These are phyloP conservation scores for Pythium graminicola DNA, from an alignment of 352 stramenopile species.

Conservation along the genomic window DNA sequence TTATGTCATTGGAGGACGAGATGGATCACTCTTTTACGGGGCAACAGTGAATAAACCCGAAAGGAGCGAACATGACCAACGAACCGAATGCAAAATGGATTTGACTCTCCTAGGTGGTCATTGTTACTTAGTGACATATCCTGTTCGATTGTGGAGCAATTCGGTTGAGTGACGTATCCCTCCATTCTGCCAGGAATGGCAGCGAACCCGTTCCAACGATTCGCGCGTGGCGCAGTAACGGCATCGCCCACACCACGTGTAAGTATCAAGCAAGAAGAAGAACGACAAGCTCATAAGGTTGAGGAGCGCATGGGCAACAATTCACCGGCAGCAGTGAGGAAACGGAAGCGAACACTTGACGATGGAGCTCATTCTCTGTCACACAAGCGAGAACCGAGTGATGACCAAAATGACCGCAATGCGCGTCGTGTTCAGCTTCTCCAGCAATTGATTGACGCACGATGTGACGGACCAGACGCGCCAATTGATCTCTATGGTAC, in stretches of 20 bases:
- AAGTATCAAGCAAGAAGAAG: neutral
- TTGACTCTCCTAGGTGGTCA: no score
- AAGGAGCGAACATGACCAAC: no score
- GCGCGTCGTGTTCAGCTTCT: constrained; percentile 35
- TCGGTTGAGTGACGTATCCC: constrained; percentile 13
- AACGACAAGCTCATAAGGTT: no score
- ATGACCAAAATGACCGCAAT: neutral
- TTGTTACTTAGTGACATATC: constrained; percentile 2
- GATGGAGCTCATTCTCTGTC: no score
- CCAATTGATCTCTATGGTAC: constrained; percentile 67
- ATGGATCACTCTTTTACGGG: no score
- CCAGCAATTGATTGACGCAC: constrained; percentile 28
- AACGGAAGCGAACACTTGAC: constrained; percentile 18
- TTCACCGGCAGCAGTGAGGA: neutral
- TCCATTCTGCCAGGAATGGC: neutral
- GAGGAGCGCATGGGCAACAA: no score
- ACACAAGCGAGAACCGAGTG: neutral
- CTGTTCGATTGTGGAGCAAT: neutral
- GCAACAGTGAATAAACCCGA: no score
- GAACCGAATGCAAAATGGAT: no score
- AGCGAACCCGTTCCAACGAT: constrained; percentile 59
- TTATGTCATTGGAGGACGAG: no score
- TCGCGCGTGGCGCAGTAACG: constrained; percentile 33
- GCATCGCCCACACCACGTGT: neutral
- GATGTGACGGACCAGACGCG: constrained; percentile 28